phyloP scores from a whole-genome alignment of 257 asterid genomes.

The Striga asiatica region DNA sequence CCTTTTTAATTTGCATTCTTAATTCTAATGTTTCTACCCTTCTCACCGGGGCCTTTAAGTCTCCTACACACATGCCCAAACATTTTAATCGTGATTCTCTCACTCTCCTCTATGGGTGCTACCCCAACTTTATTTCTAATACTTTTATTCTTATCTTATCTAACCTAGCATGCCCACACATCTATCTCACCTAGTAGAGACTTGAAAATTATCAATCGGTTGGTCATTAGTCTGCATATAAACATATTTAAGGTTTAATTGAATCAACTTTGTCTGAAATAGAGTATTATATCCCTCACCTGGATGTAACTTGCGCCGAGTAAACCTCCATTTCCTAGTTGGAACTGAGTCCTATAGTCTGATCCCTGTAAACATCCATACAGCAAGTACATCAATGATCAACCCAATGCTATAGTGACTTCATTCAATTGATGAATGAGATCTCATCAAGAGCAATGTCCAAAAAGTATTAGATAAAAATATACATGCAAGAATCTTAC shows the following conservation, averaged over 20 bases:
- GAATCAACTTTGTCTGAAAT: background rate
- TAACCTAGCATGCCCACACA: too few relatives aligned
- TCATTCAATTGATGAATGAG: background rate
- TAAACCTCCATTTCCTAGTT: constrained; percentile 77
- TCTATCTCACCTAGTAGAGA: too few relatives aligned
- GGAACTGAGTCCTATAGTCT: constrained; percentile 79
- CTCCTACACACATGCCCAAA: too few relatives aligned
- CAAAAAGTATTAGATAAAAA: background rate
- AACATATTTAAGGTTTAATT: background rate
- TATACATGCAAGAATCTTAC: constrained; percentile 1
- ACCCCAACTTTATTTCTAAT: too few relatives aligned
- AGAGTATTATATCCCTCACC: constrained; percentile 37
- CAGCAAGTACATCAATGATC: constrained; percentile 10
- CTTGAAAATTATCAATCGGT: background rate
- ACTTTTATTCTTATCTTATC: too few relatives aligned
- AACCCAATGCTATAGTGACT: constrained; percentile 3
- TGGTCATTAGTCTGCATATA: background rate
- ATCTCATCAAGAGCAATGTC: background rate
- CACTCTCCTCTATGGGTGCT: too few relatives aligned
- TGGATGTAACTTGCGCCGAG: constrained; percentile 91
- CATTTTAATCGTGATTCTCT: too few relatives aligned
- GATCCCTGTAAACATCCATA: constrained; percentile 50
- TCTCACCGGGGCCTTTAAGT: too few relatives aligned
- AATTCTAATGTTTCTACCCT: too few relatives aligned
- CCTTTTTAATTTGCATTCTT: too few relatives aligned